Conservation (phyloP, 768 basidiomycete species). For the Mycena metata region DNA sequence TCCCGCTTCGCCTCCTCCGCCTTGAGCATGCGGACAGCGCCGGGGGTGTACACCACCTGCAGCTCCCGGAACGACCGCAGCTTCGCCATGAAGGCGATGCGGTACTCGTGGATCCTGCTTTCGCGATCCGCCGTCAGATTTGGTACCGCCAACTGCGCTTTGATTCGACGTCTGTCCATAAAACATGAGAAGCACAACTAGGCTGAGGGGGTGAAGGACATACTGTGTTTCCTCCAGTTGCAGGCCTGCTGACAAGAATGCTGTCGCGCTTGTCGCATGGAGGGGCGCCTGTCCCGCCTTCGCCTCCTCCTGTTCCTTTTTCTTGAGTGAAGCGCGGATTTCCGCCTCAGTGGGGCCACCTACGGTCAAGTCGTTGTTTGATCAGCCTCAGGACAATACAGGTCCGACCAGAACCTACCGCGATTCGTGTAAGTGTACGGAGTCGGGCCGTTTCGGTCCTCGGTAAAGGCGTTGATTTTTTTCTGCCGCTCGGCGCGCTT, state of each 20-base stretch:
- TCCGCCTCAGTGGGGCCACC: constrained; percentile 19
- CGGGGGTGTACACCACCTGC: constrained; percentile 6
- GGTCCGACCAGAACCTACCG: not conserved
- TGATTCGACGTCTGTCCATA: constrained; percentile 1
- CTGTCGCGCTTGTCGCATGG: constrained; percentile 14
- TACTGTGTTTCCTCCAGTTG: constrained; percentile 27
- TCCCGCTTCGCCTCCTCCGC: not conserved
- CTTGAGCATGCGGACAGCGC: not conserved
- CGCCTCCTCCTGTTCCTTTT: constrained; percentile 6
- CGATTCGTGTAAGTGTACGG: constrained; percentile 2
- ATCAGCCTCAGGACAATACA: not conserved
- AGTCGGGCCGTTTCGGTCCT: constrained; percentile 13
- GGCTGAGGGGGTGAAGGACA: not conserved
- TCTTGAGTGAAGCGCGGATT: constrained; percentile 11
- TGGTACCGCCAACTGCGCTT: not conserved
- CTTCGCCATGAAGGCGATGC: constrained; percentile 5
- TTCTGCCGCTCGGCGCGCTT: not conserved
- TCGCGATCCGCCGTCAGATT: not conserved
- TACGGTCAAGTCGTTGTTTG: not conserved
- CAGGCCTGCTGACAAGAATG: constrained; percentile 17
- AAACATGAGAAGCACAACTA: not conserved
- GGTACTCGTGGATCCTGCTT: constrained; percentile 9
- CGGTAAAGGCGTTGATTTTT: constrained; percentile 8
- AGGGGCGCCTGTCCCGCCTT: not conserved
- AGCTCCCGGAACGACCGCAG: constrained; percentile 3